Conservation (phyloP, 1,284 basidiomycete genomes). For the Ceratobasidium sp. region DNA sequence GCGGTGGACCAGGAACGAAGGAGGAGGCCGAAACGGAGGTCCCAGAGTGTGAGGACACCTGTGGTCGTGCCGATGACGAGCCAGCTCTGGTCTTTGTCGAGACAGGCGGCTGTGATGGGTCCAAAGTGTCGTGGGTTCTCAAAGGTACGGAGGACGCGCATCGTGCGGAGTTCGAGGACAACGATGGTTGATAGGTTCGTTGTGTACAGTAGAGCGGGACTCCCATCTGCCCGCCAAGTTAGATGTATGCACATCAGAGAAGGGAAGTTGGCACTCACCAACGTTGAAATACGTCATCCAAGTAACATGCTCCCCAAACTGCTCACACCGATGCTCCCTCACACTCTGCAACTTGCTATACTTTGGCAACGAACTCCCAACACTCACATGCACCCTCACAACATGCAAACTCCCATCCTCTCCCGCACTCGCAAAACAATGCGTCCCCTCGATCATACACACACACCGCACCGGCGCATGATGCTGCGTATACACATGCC, state of each 20-base stretch:
- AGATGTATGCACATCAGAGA: background rate
- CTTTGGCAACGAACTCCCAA: conserved; percentile 71
- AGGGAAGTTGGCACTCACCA: conserved; percentile 59
- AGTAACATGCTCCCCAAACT: conserved; percentile 77
- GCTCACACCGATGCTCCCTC: conserved; percentile 75
- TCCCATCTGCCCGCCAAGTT: conserved; percentile 44
- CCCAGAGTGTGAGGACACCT: conserved; percentile 45
- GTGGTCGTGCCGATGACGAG: conserved; percentile 42
- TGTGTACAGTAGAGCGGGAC: conserved; percentile 55
- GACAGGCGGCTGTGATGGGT: conserved; percentile 55
- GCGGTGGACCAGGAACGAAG: conserved; percentile 44
- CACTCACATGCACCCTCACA: conserved; percentile 78
- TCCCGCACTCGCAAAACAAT: conserved; percentile 89
- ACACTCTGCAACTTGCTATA: conserved; percentile 82
- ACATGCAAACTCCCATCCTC: conserved; percentile 88
- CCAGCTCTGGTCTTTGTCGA: conserved; percentile 51
- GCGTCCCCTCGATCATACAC: conserved; percentile 82
- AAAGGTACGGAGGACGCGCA: conserved; percentile 55
- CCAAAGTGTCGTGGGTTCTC: conserved; percentile 55
- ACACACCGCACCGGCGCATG: conserved; percentile 82
- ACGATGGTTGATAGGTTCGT: conserved; percentile 55
- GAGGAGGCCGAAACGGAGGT: conserved; percentile 45
- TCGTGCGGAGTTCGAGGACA: conserved; percentile 58
- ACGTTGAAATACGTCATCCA: conserved; percentile 80
- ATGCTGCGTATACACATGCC: conserved; percentile 81